These are phyloP conservation scores for Leccinum sublutescens DNA, from an alignment of 768 basidiomycete genomes.

Conservation along the genomic window DNA sequence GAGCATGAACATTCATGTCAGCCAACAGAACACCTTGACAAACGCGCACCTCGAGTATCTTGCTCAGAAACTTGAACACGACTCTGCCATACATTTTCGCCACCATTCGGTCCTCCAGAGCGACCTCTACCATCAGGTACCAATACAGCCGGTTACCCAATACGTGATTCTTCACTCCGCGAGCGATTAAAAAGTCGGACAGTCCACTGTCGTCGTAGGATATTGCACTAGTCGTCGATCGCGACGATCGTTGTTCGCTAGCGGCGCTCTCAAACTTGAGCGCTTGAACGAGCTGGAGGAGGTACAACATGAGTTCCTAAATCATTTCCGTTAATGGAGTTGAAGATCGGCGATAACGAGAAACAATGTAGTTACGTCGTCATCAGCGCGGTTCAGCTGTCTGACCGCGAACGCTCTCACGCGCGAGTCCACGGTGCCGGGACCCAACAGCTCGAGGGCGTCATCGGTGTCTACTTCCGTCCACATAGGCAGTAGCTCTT, in stretches of 20 bases:
- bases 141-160: constrained; percentile 93
- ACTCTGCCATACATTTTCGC: constrained; percentile 94
- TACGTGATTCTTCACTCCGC: constrained; percentile 79
- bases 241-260: constrained; percentile 72
- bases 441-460: constrained; percentile 91
- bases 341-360: not conserved
- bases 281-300: constrained; percentile 95
- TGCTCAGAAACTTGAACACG: constrained; percentile 86
- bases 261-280: constrained; percentile 92
- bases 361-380: constrained; percentile 62
- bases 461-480: constrained; percentile 97
- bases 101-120: constrained; percentile 78
- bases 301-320: constrained; percentile 88
- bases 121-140: constrained; percentile 97
- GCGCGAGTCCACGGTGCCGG: constrained; percentile 83
- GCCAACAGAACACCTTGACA: not conserved
- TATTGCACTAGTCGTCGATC: constrained; percentile 68
- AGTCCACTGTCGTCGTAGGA: constrained; percentile 92
- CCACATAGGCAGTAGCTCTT: constrained; percentile 94
- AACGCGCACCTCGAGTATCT: constrained; percentile 72
- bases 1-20: not conserved
- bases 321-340: not conserved
- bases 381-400: constrained; percentile 87
- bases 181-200: constrained; percentile 85
- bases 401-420: constrained; percentile 94